A percentile compares a stretch with the other conserved stretches of the same genome.
Evolutionary conservation across 2,329 filamentous ascomycete genomes (phyloP).

Genomic region (Fusarium sp.): DNA sequence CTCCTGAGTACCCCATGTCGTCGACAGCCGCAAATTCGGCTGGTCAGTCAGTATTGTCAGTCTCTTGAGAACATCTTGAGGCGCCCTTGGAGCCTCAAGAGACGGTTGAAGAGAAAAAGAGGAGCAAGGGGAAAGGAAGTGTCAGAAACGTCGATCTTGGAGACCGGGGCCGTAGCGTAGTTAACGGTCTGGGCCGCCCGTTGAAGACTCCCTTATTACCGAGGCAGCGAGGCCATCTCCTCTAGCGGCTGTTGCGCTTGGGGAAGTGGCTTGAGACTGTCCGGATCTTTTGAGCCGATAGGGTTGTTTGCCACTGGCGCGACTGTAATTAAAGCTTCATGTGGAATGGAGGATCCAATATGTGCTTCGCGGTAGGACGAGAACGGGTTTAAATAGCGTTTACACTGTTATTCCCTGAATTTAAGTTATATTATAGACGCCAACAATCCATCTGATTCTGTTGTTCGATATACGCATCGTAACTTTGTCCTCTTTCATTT

Average conservation of each 20-base stretch:
- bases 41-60: neutral
- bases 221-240: conserved; percentile 6
- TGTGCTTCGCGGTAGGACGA: neutral
- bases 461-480: no score
- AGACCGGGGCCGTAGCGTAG: neutral
- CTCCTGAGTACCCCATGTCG: conserved; percentile 28
- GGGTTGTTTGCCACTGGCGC: conserved; percentile 19
- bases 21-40: neutral
- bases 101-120: conserved; percentile 11
- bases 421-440: no score
- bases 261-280: conserved; percentile 15
- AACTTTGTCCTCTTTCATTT: no score
- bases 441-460: no score
- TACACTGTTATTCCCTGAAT: neutral
- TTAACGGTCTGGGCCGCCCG: conserved; percentile 1
- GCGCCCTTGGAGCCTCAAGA: neutral
- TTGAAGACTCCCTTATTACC: conserved; percentile 9
- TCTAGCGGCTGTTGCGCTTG: neutral
- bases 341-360: neutral
- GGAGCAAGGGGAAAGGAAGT: conserved; percentile 1
- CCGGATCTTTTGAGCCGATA: neutral
- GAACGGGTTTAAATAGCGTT: neutral
- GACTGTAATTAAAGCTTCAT: neutral
- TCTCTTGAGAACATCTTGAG: conserved; percentile 8
- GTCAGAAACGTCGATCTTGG: conserved; percentile 10